Base-by-base conservation (phyloP, 2,329 filamentous ascomycete species). In the Talaromyces pinophilus region DNA sequence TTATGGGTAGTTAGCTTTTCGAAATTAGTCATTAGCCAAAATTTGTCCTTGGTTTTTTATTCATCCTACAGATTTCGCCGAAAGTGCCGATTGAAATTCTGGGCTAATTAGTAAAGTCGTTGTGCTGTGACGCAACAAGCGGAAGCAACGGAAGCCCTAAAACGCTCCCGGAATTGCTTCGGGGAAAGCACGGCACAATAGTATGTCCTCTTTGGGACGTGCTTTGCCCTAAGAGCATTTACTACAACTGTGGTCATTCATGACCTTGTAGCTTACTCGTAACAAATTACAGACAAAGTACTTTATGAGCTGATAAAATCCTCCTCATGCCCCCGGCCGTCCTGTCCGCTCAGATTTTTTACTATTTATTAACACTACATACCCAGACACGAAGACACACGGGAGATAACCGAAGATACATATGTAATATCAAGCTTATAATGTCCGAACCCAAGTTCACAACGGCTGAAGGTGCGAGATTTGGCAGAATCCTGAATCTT, bases 401-500 rank as follows among this genome's bases (percentile, higher is more conserved):
- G 22, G 25, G 48, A 13, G 5, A 11, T 25, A 5, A 28, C 22
- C 8, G 2, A 44, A 42, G 7, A 42, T 28, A 19, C 19, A 19
- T 19, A 19, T 19, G 19, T 19, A 46, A 46, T n/a, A 42, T n/a
- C 40, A 19, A 7, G 19, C 19, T 30, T 17, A 46, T 33, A 8
- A 60, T 60, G 57, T 60, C 57, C 17, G 22, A 19, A 8, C 38
- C 57, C 11, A 60, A 11, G 7, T 60, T 60, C 22, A 60, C 57
- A 22, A 60, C 57, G n/a, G 57, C 57, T 3, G 57, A 60, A 60
- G 57, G 57, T 60, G 38, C n/a, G 57, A 30, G 38, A 30, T 6
- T 30, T 22, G 19, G 30, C n/a, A 44, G 7, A 11, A 33, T 5
- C 38, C 30, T 46, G 38, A 60, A 42, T 30, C 11, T 44, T n/a